These are phyloP conservation scores for Brettanomyces anomalus DNA, from an alignment of 805 yeast species.

Conservation along the genomic window DNA sequence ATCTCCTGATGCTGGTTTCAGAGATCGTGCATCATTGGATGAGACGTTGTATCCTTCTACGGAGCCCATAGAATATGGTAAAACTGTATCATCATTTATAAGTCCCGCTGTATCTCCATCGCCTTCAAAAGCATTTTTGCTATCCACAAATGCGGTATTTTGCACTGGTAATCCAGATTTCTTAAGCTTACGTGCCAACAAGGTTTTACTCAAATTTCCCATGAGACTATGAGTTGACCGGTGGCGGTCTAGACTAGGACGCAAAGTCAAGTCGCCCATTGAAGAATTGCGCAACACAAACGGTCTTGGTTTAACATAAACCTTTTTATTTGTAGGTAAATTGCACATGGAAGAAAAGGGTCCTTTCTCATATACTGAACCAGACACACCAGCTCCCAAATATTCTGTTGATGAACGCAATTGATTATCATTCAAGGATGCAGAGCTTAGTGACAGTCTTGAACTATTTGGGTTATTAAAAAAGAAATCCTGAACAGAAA, in stretches of 20 bases:
- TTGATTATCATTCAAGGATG: slow-evolving; percentile 7
- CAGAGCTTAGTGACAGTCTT: slow-evolving; percentile 8
- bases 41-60: background rate
- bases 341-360: too few relatives aligned
- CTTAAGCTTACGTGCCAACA: background rate
- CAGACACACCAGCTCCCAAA: background rate
- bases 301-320: background rate
- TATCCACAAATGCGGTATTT: background rate
- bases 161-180: background rate
- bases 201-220: background rate
- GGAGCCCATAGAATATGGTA: background rate
- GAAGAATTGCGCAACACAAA: background rate
- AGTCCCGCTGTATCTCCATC: slow-evolving; percentile 1
- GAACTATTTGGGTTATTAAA: slow-evolving; percentile 24
- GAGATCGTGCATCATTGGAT: too few relatives aligned
- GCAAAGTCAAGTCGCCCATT: background rate
- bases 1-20: background rate
- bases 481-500: slow-evolving; percentile 50
- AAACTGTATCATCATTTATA: background rate
- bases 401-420: slow-evolving; percentile 4
- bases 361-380: too few relatives aligned
- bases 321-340: background rate
- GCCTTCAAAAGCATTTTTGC: background rate
- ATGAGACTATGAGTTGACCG: background rate
- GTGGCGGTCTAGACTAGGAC: background rate